Conservation (phyloP, 495 filamentous ascomycete genomes). For the Tuber microsphaerosporum region DNA sequence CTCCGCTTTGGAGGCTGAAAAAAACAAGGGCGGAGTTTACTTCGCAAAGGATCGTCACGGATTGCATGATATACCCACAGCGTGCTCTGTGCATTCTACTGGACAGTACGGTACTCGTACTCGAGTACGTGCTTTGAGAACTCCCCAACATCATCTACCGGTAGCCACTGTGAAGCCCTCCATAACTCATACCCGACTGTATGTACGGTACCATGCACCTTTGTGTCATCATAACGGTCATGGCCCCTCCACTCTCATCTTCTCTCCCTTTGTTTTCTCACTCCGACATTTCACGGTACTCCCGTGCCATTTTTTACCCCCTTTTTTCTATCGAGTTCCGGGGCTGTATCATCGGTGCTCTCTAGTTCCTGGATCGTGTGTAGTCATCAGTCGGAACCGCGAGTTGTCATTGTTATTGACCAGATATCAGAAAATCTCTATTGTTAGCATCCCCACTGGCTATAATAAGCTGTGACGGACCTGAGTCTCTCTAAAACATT, state of each 20-base stretch:
- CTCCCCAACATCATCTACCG: not conserved
- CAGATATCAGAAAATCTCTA: not conserved
- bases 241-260: not conserved
- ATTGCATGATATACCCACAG: not conserved
- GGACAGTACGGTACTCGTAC: not conserved
- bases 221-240: not conserved
- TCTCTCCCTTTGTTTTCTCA: not conserved
- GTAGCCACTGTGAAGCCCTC: not conserved
- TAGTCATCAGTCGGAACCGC: not conserved
- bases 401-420: not conserved
- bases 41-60: not conserved
- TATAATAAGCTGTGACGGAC: not conserved
- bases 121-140: not conserved
- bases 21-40: constrained; percentile 24
- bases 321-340: not conserved
- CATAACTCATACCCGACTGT: not conserved
- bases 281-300: not conserved
- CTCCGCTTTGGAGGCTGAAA: constrained; percentile 18
- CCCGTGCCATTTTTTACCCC: too few species aligned
- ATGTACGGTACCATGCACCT: not conserved
- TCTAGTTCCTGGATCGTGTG: not conserved
- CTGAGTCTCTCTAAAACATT: not conserved
- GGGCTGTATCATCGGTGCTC: not conserved
- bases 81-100: not conserved
- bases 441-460: not conserved